Base-by-base conservation (phyloP, 176 grass and related monocot genomes). In the Ensete ventricosum region DNA sequence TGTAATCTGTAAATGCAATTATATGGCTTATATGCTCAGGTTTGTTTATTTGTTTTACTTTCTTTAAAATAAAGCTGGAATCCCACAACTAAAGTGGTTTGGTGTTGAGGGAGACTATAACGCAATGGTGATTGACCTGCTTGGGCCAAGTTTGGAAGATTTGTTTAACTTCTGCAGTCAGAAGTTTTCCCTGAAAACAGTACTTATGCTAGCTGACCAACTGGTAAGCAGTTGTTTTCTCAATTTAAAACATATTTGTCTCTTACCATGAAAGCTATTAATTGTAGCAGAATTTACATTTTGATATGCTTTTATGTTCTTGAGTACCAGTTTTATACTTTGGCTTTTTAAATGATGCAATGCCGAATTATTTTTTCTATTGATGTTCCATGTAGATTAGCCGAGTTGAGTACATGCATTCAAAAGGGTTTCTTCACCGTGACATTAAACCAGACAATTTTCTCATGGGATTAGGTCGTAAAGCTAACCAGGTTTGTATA, bases 161-260 rank as follows among this genome's bases (percentile, higher is more conserved):
- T 79, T 96, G 80, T 96, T 96, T 81, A 96, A 92, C 78, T 84
- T 82, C 55, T 96, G 92, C 58, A 92, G 89, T 64, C 84, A 89
- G 72, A 92, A 92, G 73, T 81, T 96, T 11, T 87, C 87, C 67
- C 79, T 92, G 81, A 96, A 96, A 85, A 92, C 92, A 48, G 87
- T 89, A 54, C 92, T 96, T 89, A 96, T 96, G 92, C 89, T 96
- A 76, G 92, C 92, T 59, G 89, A 96, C 87, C 92, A 96, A 72
- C 72, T 96, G 69, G 92, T 96, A 75, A 82, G 82, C 82, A 80
- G 16, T 29, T 73, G 50, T 54, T 57, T 54, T 58, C 72, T 52
- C n/a, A 60, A 73, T 24, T 19, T 21, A 9, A 14, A 53, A 55
- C 50, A 55, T 21, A 6, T 24, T 13, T 25, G 22, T 1, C 11